Conservation (phyloP, 805 yeast species). For the Candida nonsorbophila region DNA sequence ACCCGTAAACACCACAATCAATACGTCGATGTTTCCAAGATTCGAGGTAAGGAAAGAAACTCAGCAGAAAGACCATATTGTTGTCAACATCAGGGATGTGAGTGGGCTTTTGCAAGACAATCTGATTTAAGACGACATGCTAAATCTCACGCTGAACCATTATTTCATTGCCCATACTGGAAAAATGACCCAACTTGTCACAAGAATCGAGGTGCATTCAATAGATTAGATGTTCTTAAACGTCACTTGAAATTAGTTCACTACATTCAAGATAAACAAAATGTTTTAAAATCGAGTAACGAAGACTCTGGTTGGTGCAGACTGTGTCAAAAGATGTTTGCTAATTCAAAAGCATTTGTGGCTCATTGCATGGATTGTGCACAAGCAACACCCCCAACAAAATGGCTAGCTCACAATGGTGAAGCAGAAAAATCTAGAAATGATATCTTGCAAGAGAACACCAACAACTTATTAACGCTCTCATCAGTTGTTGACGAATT, state of each 20-base stretch:
- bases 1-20: neutral
- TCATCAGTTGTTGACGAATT: conserved; percentile 10
- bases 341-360: conserved; percentile 49
- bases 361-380: conserved; percentile 67
- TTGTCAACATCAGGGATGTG: conserved; percentile 43
- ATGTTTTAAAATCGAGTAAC: conserved; percentile 15
- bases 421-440: conserved; percentile 1
- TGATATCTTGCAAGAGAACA: conserved; percentile 6
- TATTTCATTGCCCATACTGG: conserved; percentile 72
- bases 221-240: conserved; percentile 67
- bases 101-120: conserved; percentile 66
- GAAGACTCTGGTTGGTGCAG: conserved; percentile 67
- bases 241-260: conserved; percentile 70
- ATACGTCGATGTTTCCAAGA: neutral
- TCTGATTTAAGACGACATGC: conserved; percentile 66
- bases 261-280: conserved; percentile 45
- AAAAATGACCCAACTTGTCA: conserved; percentile 65
- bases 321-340: conserved; percentile 55
- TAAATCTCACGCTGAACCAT: conserved; percentile 62
- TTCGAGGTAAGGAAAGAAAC: neutral
- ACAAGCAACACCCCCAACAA: conserved; percentile 14
- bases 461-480: conserved; percentile 8
- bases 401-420: too few relatives aligned
- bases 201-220: conserved; percentile 70
- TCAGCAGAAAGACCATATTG: conserved; percentile 20